Evolutionary conservation across 192 early-diverging fungal genomes (phyloP).

Genomic region (Dissophora globulifera): DNA sequence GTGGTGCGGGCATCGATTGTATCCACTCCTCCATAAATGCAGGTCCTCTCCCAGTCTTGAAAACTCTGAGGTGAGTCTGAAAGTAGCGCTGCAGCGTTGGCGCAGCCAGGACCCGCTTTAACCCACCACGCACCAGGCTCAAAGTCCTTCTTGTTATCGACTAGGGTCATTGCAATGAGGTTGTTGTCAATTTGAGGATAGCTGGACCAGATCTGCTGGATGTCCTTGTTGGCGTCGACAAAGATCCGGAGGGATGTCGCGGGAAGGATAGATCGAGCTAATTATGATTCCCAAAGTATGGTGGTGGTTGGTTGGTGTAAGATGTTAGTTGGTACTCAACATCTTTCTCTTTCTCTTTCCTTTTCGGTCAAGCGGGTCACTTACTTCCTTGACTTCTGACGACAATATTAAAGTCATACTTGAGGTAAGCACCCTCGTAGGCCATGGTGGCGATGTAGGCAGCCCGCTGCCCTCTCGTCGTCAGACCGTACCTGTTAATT

Average conservation of each 20-base stretch:
- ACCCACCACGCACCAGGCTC: constrained; percentile 47
- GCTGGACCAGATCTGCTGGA: constrained; percentile 17
- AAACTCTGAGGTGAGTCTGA: constrained; percentile 8
- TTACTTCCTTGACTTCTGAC: constrained; percentile 34
- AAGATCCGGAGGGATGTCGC: constrained; percentile 11
- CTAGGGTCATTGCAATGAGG: constrained; percentile 18
- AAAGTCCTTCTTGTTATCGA: constrained; percentile 27
- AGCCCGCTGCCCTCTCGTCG: constrained; percentile 38
- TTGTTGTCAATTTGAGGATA: constrained; percentile 10
- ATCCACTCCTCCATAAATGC: constrained; percentile 27
- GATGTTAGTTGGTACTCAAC: too few species aligned
- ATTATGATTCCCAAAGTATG: background rate
- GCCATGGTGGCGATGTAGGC: constrained; percentile 45
- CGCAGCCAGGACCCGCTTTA: constrained; percentile 23
- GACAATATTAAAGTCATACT: constrained; percentile 31
- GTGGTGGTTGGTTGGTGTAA: background rate
- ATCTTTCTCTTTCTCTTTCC: background rate
- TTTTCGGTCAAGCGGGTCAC: background rate
- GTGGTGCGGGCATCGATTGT: constrained; percentile 7
- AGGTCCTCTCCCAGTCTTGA: constrained; percentile 19
- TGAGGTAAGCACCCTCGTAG: constrained; percentile 31
- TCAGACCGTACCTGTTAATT: constrained; percentile 13
- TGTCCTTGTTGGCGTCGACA: constrained; percentile 19
- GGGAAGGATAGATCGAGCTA: constrained; percentile 44
- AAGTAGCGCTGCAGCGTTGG: constrained; percentile 5